These are phyloP conservation scores for Aspergillus fijiensis DNA, from an alignment of 2,329 filamentous ascomycete species.

Conservation along the genomic window DNA sequence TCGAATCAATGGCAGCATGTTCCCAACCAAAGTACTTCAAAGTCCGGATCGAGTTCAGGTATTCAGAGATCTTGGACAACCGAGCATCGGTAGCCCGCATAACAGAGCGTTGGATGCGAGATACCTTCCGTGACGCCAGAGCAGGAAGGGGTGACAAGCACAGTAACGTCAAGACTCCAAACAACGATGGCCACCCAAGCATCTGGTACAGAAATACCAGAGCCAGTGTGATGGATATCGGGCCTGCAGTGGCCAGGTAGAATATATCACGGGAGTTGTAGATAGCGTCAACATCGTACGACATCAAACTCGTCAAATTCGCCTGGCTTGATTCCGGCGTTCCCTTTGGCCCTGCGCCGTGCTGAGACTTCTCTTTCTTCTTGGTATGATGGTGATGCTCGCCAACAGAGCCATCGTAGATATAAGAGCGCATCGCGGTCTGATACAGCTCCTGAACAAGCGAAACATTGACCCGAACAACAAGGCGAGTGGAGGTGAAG, in stretches of 20 bases:
- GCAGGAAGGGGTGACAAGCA: constrained; percentile 53
- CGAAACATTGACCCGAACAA: constrained; percentile 57
- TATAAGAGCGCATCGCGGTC: constrained; percentile 54
- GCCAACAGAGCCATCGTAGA: constrained; percentile 48
- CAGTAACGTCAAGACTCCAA: constrained; percentile 53
- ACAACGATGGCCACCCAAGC: constrained; percentile 56
- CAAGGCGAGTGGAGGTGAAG: constrained; percentile 57
- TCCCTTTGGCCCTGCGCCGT: constrained; percentile 18
- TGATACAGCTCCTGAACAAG: constrained; percentile 61
- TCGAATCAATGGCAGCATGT: constrained; percentile 51
- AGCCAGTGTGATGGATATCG: constrained; percentile 50
- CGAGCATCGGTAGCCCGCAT: constrained; percentile 58
- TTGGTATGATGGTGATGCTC: neutral
- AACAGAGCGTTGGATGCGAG: constrained; percentile 52
- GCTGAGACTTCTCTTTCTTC: neutral
- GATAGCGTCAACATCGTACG: constrained; percentile 58
- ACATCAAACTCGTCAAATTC: constrained; percentile 59
- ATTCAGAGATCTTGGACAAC: constrained; percentile 59
- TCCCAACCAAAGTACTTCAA: constrained; percentile 65
- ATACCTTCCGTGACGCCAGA: constrained; percentile 52
- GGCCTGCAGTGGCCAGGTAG: constrained; percentile 47
- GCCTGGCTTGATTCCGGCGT: constrained; percentile 46
- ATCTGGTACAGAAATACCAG: constrained; percentile 56
- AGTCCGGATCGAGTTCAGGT: constrained; percentile 57
- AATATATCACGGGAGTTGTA: constrained; percentile 54